These are phyloP conservation scores for Eremomyces bilateralis DNA, from an alignment of 495 filamentous ascomycete genomes.

Conservation along the genomic window DNA sequence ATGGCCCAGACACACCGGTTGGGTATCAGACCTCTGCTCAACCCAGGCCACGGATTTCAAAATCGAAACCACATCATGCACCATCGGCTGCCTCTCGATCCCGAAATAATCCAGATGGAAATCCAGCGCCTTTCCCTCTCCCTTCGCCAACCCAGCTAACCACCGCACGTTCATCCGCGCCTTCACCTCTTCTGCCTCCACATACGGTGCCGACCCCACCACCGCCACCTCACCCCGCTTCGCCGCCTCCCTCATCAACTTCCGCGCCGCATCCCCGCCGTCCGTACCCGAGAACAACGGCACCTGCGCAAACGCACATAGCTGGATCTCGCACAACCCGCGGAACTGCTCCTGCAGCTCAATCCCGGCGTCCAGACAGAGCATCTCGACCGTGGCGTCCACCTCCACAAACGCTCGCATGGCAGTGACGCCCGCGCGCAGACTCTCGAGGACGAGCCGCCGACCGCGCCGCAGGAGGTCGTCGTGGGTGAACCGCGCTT, in stretches of 20 bases:
- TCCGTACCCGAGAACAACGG: conserved; percentile 36
- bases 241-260: conserved; percentile 28
- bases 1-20: too few relatives aligned
- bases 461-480: conserved; percentile 41
- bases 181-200: conserved; percentile 30
- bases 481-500: conserved; percentile 31
- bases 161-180: conserved; percentile 39
- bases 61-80: conserved; percentile 29
- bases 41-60: conserved; percentile 37
- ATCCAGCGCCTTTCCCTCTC: conserved; percentile 35
- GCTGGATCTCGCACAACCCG: conserved; percentile 35
- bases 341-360: conserved; percentile 33
- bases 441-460: conserved; percentile 45
- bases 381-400: conserved; percentile 34
- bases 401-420: conserved; percentile 60
- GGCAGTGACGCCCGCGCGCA: conserved; percentile 41
- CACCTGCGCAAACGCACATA: conserved; percentile 56
- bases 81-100: conserved; percentile 25
- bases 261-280: conserved; percentile 23
- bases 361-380: conserved; percentile 36
- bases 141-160: conserved; percentile 30
- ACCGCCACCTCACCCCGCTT: conserved; percentile 28
- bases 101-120: conserved; percentile 58
- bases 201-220: conserved; percentile 50
- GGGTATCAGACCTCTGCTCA: too few relatives aligned